Conservation (phyloP, 305 asterid species). For the Fraxinus sp. region DNA sequence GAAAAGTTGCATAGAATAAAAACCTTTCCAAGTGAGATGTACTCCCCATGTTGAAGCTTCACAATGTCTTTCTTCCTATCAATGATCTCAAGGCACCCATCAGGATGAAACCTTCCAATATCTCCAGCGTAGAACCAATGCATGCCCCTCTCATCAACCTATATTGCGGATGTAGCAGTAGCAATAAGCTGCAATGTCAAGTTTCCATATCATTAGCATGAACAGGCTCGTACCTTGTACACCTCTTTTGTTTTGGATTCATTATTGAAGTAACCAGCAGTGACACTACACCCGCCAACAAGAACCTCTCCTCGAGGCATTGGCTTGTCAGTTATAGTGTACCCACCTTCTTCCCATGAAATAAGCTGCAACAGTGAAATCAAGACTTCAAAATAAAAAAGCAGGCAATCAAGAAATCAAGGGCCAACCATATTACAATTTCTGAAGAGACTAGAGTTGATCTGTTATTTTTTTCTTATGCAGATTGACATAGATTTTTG, state of each 20-base stretch:
- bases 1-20: background rate
- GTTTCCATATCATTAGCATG: slow-evolving; percentile 11
- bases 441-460: background rate
- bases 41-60: slow-evolving; percentile 93
- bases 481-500: background rate
- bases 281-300: slow-evolving; percentile 79
- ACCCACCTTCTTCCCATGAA: slow-evolving; percentile 94
- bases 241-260: slow-evolving; percentile 77
- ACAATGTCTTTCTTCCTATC: slow-evolving; percentile 90
- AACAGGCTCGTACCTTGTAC: slow-evolving; percentile 46
- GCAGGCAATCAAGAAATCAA: background rate
- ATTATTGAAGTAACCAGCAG: slow-evolving; percentile 81
- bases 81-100: slow-evolving; percentile 87
- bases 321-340: slow-evolving; percentile 67
- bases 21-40: slow-evolving; percentile 86
- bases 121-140: slow-evolving; percentile 94
- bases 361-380: slow-evolving; percentile 56
- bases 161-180: slow-evolving; percentile 21
- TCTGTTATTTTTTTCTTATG: background rate
- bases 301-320: slow-evolving; percentile 94
- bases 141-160: slow-evolving; percentile 86
- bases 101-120: slow-evolving; percentile 79
- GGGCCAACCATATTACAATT: background rate
- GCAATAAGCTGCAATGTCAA: slow-evolving; percentile 8
- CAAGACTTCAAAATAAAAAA: slow-evolving; percentile 12